Conservation (phyloP, 768 basidiomycete species). For the Heimioporus sp. region DNA sequence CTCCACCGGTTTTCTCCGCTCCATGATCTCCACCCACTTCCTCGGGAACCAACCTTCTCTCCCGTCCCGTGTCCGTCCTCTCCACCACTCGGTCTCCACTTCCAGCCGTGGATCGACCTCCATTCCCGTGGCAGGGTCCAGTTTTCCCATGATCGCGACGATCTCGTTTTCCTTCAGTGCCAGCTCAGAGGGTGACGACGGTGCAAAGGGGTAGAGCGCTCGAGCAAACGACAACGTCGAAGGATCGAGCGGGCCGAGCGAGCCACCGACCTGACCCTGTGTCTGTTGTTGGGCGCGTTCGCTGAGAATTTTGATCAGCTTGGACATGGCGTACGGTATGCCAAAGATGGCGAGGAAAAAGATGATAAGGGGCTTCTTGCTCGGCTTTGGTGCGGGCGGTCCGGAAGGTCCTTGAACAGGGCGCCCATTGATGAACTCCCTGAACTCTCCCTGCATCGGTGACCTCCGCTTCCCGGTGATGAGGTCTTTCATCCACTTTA, state of each 20-base stretch:
- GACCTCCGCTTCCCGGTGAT: constrained; percentile 47
- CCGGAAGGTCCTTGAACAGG: constrained; percentile 50
- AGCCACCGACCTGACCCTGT: constrained; percentile 34
- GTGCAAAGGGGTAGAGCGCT: constrained; percentile 73
- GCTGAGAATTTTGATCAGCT: constrained; percentile 76
- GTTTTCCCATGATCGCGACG: constrained; percentile 83
- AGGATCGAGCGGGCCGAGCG: constrained; percentile 67
- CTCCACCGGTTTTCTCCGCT: constrained; percentile 37
- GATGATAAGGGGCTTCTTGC: constrained; percentile 86
- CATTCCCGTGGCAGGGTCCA: constrained; percentile 64
- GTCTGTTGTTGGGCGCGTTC: constrained; percentile 54
- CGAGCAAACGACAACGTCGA: constrained; percentile 80
- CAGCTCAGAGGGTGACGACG: constrained; percentile 76
- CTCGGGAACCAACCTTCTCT: constrained; percentile 93
- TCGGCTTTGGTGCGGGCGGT: constrained; percentile 53
- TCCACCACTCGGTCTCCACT: constrained; percentile 84
- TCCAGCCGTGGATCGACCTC: constrained; percentile 68
- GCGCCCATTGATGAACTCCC: constrained; percentile 68
- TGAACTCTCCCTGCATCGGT: constrained; percentile 63
- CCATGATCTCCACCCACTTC: constrained; percentile 80
- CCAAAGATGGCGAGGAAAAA: constrained; percentile 95
- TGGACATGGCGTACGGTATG: constrained; percentile 90
- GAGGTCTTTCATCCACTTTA: constrained; percentile 79
- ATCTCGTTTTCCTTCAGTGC: constrained; percentile 86
- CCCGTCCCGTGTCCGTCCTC: constrained; percentile 88